Evolutionary conservation across 83 land plant genomes (phyloP), one percentile per base, ranked within the genome.

Genomic region (Isoetes engelmannii): DNA sequence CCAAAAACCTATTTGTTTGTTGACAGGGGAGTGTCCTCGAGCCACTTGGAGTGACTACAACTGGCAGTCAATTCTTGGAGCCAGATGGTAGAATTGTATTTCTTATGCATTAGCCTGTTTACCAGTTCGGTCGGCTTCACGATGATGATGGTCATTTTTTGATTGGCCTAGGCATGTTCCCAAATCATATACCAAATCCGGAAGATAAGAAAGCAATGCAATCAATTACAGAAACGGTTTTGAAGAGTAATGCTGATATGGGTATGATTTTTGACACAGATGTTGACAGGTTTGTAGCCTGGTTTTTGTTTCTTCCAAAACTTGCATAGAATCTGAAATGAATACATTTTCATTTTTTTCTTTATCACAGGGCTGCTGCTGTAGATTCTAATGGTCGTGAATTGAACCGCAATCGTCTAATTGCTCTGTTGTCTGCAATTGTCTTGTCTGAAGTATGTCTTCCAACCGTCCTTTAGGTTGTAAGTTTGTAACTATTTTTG

Each of bases 201-300:
- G 99, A 94, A 74, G 93, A 94, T 66, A 88, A 94, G 78, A 71
- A 65, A 45, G 99, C 99, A 48, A 94, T 94, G 99, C 82, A 84
- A 79, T 80, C 99, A 49, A 82, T 94, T 41, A 94, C 86, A 44
- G 77, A 83, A 75, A 93, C 99, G 13, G 99, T 94, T 5, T 85
- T 80, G 61, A 82, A 88, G 44, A 86, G 86, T 49, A 85, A 86
- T 48, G 99, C 99, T 68, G 99, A 94, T 77, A 63, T 94, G 50
- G 99, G 99, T 21, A 88, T 94, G 65, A 90, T 94, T 7, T 94
- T 94, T 86, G 99, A 94, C 68, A 94, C 99, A 44, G 99, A 94
- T 84, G 99, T 94, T 66, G 99, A 94, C 73, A 85, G 99, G 99
- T 88, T 13, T 53, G 7, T 18, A 17, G 58, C 51, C 57, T 45